Conservation (phyloP, 2,329 filamentous ascomycete species). For the Lasiodiplodia gonubiensis region DNA sequence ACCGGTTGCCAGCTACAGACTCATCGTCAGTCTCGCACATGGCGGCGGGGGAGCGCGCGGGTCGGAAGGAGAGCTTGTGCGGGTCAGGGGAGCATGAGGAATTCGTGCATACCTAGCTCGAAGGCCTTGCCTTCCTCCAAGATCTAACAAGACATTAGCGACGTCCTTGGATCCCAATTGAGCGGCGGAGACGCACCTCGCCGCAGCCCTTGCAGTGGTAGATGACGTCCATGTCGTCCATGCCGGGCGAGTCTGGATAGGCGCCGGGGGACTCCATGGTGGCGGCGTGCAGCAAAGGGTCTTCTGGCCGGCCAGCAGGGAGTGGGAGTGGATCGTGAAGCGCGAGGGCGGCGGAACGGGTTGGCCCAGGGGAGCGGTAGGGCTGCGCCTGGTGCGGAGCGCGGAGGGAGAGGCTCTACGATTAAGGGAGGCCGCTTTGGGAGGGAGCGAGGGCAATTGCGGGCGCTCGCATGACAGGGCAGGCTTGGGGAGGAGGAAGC, state of each 20-base stretch:
- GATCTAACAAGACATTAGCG: conserved; percentile 64
- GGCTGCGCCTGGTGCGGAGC: conserved; percentile 21
- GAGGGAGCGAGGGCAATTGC: conserved; percentile 13
- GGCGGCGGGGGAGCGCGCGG: conserved; percentile 2
- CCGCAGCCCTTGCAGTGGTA: conserved; percentile 70
- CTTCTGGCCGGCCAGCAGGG: conserved; percentile 6
- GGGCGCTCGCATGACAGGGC: conserved; percentile 28
- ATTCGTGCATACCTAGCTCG: conserved; percentile 75
- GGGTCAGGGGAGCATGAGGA: conserved; percentile 30
- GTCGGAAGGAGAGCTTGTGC: conserved; percentile 8
- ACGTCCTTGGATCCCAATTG: conserved; percentile 20
- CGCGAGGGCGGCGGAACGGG: neutral
- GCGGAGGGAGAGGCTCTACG: conserved; percentile 14
- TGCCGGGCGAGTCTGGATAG: conserved; percentile 57
- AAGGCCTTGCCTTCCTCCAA: conserved; percentile 98
- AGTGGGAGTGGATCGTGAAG: neutral
- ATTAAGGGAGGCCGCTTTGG: conserved; percentile 25
- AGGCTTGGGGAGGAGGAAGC: neutral
- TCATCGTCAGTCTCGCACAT: conserved; percentile 22
- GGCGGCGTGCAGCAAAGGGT: conserved; percentile 22
- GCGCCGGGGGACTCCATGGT: conserved; percentile 61
- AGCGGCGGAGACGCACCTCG: conserved; percentile 40
- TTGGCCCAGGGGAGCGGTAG: conserved; percentile 19
- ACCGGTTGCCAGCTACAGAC: conserved; percentile 82
- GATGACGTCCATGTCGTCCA: conserved; percentile 54